Evolutionary conservation across 768 basidiomycete genomes (phyloP), one percentile per base, ranked within the genome.

Genomic region (Leucocoprinus sp.): DNA sequence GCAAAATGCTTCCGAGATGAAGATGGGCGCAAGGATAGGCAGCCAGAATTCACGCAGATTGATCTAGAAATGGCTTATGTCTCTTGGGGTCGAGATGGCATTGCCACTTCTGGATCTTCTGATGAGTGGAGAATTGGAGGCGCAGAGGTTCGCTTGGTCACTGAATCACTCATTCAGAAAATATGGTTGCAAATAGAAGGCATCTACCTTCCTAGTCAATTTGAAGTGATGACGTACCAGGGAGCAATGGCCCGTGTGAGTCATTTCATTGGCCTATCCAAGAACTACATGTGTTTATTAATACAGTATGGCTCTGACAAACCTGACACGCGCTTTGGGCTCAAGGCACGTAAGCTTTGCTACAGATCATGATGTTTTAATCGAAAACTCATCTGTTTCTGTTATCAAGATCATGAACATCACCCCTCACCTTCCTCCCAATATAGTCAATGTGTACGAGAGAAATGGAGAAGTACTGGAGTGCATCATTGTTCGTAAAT

Each of bases 1-100:
- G 93, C 93, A 11, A 80, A 80, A 53, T 97, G 93, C 65, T 97
- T 97, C 71, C 78, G 93, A 36, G 93, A 97, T 62, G 93, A 97
- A 63, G 91, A 90, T 57, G 92, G 93, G 3, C 75, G 93, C 46
- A 93, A 87, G 63, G 93, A 97, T 60, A 76, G 93, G 35, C 93
- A 97, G 58, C 93, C 93, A 0, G 93, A 97, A 62, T 97, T 97
- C 64, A 97, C 93, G 17, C 93, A 97, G 66, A 71, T 97, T 50
- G 93, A 97, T 78, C 64, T 97, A 51, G 93, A 97, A 66, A 93
- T 96, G 87, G 91, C 86, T 2, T 97, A 86, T 64, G 82, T 93
- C 14, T 84, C 84, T 6, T 96, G 93, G 81, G 84, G 83, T 23
- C 54, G 61, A 42, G 42, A 58, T 35, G 52, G 57, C 24, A 33